Conservation (phyloP, 805 yeast genomes). For the Candida germanica region DNA sequence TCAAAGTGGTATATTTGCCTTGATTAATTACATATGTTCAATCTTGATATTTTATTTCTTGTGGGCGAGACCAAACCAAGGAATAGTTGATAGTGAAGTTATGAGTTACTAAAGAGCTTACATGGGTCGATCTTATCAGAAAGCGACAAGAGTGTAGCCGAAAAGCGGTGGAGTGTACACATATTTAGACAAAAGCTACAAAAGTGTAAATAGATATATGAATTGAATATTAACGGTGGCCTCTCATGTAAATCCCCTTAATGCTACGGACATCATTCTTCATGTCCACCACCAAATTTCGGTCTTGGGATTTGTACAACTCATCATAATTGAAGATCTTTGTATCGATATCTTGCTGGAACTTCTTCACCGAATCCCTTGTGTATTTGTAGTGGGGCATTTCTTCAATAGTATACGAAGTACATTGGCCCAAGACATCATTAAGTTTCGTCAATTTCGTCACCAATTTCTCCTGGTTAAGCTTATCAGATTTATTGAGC, state of each 20-base stretch:
- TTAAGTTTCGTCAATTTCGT: conserved; percentile 22
- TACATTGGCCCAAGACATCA: conserved; percentile 21
- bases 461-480: conserved; percentile 22
- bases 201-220: no score
- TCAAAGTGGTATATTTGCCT: no score
- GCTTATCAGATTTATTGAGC: conserved; percentile 19
- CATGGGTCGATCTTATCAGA: no score
- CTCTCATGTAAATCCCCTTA: conserved; percentile 45
- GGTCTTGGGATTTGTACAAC: conserved; percentile 20
- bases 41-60: no score
- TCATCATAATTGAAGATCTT: conserved; percentile 31
- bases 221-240: conserved; percentile 24
- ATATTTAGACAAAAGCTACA: no score
- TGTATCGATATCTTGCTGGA: conserved; percentile 35
- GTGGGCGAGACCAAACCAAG: no score
- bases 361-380: conserved; percentile 29
- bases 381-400: conserved; percentile 31
- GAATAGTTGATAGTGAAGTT: no score
- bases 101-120: no score
- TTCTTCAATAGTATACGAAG: conserved; percentile 24
- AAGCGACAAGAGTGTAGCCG: no score
- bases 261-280: conserved; percentile 38
- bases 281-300: conserved; percentile 31
- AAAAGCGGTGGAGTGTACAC: no score
- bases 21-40: no score